These are phyloP conservation scores for Edaphochlamys debaryana DNA, from an alignment of 139 green algal species.

Conservation along the genomic window DNA sequence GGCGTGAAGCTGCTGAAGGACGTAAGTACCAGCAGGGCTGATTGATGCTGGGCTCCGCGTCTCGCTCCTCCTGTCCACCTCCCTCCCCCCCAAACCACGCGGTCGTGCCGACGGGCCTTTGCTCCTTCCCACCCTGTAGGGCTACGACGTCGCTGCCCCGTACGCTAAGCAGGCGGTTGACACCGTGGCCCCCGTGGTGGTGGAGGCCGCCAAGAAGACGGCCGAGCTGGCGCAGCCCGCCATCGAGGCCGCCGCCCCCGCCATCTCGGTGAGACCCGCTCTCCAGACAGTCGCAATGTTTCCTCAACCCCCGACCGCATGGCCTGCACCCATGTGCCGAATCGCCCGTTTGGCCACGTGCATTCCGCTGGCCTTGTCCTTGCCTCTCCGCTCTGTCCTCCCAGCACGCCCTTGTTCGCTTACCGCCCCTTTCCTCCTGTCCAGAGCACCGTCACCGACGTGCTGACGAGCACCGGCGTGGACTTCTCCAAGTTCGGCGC, in stretches of 20 bases:
- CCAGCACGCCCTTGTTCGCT: no score
- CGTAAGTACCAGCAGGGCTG: constrained; percentile 4
- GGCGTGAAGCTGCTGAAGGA: constrained; percentile 57
- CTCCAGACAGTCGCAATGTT: background rate
- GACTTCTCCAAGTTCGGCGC: constrained; percentile 46
- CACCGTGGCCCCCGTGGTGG: constrained; percentile 57
- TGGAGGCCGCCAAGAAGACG: constrained; percentile 48
- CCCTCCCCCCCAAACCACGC: background rate
- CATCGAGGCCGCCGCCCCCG: constrained; percentile 60
- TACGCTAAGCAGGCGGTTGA: constrained; percentile 66
- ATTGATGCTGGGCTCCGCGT: no score
- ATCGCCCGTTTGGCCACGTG: no score
- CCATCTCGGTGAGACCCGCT: constrained; percentile 51
- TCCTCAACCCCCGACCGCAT: background rate
- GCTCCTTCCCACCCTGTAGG: no score
- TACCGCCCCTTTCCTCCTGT: no score
- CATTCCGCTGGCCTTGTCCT: no score
- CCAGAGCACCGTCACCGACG: constrained; percentile 32
- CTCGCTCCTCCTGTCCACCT: background rate
- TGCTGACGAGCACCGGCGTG: constrained; percentile 53
- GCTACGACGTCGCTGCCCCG: constrained; percentile 70
- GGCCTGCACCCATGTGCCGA: no score
- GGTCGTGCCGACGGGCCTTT: no score
- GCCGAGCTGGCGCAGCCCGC: constrained; percentile 59
- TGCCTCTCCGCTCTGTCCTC: no score